A percentile compares a stretch with the other conserved stretches of the same genome.
Conservation (phyloP, 305 asterid species). For the Caryopteris hybrid region DNA sequence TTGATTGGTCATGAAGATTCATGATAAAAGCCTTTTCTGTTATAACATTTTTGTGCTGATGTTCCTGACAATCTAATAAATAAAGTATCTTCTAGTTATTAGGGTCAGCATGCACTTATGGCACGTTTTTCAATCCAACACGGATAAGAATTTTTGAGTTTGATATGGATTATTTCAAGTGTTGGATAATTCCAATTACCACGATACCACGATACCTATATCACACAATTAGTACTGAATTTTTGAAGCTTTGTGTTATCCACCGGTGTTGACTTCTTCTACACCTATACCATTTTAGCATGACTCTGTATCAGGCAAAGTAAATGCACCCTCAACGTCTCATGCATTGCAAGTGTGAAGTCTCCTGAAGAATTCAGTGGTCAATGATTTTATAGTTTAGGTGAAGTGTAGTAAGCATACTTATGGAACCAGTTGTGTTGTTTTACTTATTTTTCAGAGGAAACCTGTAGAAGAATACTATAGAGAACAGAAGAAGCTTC, state of each 20-base stretch:
- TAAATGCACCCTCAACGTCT: background rate
- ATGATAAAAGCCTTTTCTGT: background rate
- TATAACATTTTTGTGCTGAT: background rate
- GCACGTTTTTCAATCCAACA: background rate
- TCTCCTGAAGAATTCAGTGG: background rate
- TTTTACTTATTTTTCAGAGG: slow-evolving; percentile 43
- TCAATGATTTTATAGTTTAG: background rate
- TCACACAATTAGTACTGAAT: background rate
- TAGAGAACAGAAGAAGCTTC: slow-evolving; percentile 72
- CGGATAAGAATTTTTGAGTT: too few relatives aligned
- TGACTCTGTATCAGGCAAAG: background rate
- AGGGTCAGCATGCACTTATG: too few relatives aligned
- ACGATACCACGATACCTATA: background rate
- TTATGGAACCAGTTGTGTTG: background rate
- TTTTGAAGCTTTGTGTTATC: too few relatives aligned
- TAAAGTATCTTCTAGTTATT: too few relatives aligned
- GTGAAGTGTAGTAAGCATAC: background rate
- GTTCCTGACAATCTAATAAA: background rate
- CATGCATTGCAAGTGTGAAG: background rate
- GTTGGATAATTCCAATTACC: too few relatives aligned
- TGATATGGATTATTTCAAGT: background rate
- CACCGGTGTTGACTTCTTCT: too few relatives aligned
- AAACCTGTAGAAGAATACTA: slow-evolving; percentile 81
- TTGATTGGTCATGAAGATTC: background rate
- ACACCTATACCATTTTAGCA: too few relatives aligned